Percentiles rank a stretch among this genome's conserved stretches.
Evolutionary conservation across 306 rosid genomes (phyloP).

Genomic region (Dicorynia guianensis): DNA sequence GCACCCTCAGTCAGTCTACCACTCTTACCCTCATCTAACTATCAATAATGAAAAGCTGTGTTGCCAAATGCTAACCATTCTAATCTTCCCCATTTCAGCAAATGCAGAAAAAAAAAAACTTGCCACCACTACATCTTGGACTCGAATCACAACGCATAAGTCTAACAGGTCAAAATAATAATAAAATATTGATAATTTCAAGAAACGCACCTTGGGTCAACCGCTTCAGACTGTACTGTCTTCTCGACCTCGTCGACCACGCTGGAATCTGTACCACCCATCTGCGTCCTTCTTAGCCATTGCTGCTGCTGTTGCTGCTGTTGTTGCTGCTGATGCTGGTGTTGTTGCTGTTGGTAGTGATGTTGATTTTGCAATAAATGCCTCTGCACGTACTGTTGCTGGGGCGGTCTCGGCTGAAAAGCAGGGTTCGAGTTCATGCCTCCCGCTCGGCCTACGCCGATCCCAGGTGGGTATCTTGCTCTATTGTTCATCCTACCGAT

Average conservation of each 20-base stretch:
- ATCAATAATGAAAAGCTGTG: neutral
- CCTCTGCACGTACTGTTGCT: constrained; percentile 56
- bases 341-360: constrained; percentile 56
- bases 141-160: constrained; percentile 1
- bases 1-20: constrained; percentile 1
- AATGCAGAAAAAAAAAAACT: neutral
- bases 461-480: constrained; percentile 95
- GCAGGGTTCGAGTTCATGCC: constrained; percentile 73
- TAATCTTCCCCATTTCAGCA: neutral
- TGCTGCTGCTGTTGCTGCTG: constrained; percentile 63
- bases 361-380: constrained; percentile 47
- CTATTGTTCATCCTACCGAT: constrained; percentile 73
- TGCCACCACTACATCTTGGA: constrained; percentile 7
- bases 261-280: constrained; percentile 66
- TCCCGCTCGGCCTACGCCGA: constrained; percentile 80
- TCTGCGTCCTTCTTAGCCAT: constrained; percentile 86
- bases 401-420: constrained; percentile 74
- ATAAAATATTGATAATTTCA: neutral
- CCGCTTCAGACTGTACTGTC: constrained; percentile 97
- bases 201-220: constrained; percentile 71
- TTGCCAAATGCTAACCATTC: neutral
- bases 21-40: constrained; percentile 6
- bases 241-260: constrained; percentile 90
- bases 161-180: neutral
- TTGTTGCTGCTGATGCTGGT: constrained; percentile 40